A percentile compares a stretch with the other conserved stretches of the same genome.
Conservation (phyloP, 495 filamentous ascomycete species). For the Penicillium paxilli region DNA sequence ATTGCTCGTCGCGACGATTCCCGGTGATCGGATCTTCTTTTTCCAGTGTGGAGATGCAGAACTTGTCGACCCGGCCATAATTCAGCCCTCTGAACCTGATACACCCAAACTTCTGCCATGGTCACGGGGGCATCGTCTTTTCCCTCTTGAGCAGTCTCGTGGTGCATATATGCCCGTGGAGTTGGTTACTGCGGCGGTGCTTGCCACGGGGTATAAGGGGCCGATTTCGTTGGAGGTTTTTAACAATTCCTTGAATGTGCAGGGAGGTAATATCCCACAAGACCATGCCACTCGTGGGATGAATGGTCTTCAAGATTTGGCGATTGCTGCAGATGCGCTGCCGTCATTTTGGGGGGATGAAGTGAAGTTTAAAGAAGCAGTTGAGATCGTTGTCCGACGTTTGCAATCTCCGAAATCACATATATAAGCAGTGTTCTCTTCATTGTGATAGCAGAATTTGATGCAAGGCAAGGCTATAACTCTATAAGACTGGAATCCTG, state of each 20-base stretch:
- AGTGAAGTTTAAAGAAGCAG: too few relatives aligned
- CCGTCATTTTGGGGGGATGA: too few relatives aligned
- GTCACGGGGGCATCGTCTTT: constrained; percentile 46
- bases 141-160: constrained; percentile 47
- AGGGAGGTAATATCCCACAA: constrained; percentile 12
- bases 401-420: too few relatives aligned
- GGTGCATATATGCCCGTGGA: constrained; percentile 64
- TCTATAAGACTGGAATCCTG: too few relatives aligned
- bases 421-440: too few relatives aligned
- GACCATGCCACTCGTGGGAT: constrained; percentile 30
- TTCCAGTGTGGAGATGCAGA: constrained; percentile 71
- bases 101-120: constrained; percentile 31
- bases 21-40: constrained; percentile 66
- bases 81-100: constrained; percentile 20
- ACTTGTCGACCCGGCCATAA: constrained; percentile 44
- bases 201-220: constrained; percentile 60
- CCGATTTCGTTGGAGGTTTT: constrained; percentile 71
- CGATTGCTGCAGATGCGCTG: too few relatives aligned
- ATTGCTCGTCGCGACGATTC: constrained; percentile 51
- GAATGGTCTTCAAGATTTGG: too few relatives aligned
- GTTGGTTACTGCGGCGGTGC: constrained; percentile 60
- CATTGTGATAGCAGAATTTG: too few relatives aligned
- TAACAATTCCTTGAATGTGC: constrained; percentile 27
- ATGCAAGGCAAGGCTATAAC: too few relatives aligned
- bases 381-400: too few relatives aligned